These are phyloP conservation scores for Fusarium torulosum DNA, from an alignment of 2,329 filamentous ascomycete species.

Conservation along the genomic window DNA sequence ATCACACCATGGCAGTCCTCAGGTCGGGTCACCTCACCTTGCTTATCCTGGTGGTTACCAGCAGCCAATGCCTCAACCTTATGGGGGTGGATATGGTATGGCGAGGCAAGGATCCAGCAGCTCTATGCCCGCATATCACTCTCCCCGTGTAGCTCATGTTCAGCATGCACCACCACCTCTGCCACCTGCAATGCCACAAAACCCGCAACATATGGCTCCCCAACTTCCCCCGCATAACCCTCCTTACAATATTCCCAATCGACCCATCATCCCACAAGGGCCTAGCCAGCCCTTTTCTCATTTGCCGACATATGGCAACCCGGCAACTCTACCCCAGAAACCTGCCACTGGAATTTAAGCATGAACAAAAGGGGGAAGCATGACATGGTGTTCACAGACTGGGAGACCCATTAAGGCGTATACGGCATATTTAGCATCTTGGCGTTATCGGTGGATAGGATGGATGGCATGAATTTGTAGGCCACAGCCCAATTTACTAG, in stretches of 20 bases:
- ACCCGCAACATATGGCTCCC: slow-evolving; percentile 55
- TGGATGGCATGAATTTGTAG: slow-evolving; percentile 52
- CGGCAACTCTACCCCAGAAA: slow-evolving; percentile 70
- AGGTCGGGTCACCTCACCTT: slow-evolving; percentile 64
- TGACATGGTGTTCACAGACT: slow-evolving; percentile 48
- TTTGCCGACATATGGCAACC: slow-evolving; percentile 69
- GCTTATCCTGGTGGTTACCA: slow-evolving; percentile 63
- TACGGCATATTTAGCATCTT: slow-evolving; percentile 55
- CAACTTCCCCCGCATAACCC: slow-evolving; percentile 60
- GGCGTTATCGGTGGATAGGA: slow-evolving; percentile 57
- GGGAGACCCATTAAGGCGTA: slow-evolving; percentile 51
- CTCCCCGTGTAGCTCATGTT: slow-evolving; percentile 51
- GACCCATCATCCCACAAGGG: slow-evolving; percentile 59
- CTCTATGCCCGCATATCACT: slow-evolving; percentile 65
- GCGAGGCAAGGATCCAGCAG: slow-evolving; percentile 68
- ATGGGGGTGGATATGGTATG: slow-evolving; percentile 66
- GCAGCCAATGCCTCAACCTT: slow-evolving; percentile 60
- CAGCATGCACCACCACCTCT: slow-evolving; percentile 59
- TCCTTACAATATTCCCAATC: slow-evolving; percentile 60
- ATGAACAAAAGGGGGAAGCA: slow-evolving; percentile 44
- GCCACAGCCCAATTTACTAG: slow-evolving; percentile 49
- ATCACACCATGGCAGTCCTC: slow-evolving; percentile 66
- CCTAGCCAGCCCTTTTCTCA: slow-evolving; percentile 63
- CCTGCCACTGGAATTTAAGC: slow-evolving; percentile 63
- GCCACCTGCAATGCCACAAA: slow-evolving; percentile 55